Base-by-base conservation (phyloP, 345 rosid species). In the Crucihimalaya himalaica region DNA sequence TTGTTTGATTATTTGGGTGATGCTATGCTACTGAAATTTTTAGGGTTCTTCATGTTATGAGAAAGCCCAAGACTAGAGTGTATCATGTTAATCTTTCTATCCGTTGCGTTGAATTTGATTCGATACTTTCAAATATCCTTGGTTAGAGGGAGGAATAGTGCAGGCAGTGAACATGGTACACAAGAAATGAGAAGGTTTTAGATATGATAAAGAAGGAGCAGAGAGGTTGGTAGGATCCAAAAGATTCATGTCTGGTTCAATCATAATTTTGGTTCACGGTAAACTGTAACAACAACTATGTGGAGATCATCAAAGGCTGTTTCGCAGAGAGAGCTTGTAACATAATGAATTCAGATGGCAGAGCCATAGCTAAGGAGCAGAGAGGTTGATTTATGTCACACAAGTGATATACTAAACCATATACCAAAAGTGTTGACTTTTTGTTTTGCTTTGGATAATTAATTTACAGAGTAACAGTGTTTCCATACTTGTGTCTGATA, bases 181-280 rank as follows among this genome's bases (percentile, higher is more conserved):
- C 48, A 87, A 72, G 82, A 87, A 79, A 71, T 90, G 97, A 97
- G 89, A 84, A 67, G 89, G 91, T 29, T 91, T 86, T 79, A 71
- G 73, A 21, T 85, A 32, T 16, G 88, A 84, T 20, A 86, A 87
- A 2, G 84, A 86, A 82, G 95, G 89, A 59, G 23, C 76, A 39
- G 82, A 82, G 66, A 89, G 71, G 70, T 55, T 71, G 62, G 90
- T 83, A 86, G 62, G 92, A 91, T 23, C 90, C 91, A 5, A 72
- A 71, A 3, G 55, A 65, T 4, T 78, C 88, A 12, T 92, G 87
- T 61, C 66, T 84, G 23, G 71, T 63, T 47, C 77, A 12, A 83
- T 88, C 63, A 75, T 79, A 72, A 81, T 89, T 55, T 76, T 80
- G 46, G 78, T 73, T 10, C 79, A 84, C 39, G 45, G 46, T 46